These are phyloP conservation scores for Monosporascus sp. DNA, from an alignment of 2,329 filamentous ascomycete genomes.

Conservation along the genomic window DNA sequence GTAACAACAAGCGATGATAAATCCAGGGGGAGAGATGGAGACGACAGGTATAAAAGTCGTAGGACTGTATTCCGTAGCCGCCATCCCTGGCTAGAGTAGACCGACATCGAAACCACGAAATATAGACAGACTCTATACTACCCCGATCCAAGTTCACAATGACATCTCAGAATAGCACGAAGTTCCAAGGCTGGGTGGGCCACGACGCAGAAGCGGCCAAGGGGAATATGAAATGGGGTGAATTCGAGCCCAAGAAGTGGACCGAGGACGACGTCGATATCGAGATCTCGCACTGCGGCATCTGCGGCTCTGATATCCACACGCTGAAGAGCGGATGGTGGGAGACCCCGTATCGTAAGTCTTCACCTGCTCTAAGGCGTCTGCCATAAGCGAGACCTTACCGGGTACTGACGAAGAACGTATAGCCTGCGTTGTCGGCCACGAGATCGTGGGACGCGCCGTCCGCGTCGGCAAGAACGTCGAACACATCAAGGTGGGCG, in stretches of 20 bases:
- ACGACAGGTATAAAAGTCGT: no score
- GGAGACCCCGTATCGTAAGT: conserved; percentile 33
- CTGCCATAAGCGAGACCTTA: background rate
- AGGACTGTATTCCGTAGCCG: no score
- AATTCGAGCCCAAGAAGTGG: conserved; percentile 53
- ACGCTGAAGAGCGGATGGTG: conserved; percentile 50
- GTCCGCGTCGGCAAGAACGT: conserved; percentile 59
- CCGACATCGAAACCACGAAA: no score
- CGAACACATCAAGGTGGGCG: conserved; percentile 31
- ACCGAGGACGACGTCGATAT: conserved; percentile 62
- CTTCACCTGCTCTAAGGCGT: background rate
- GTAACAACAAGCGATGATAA: no score
- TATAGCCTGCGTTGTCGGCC: conserved; percentile 50
- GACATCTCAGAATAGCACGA: no score
- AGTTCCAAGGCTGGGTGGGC: no score
- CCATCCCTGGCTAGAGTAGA: no score
- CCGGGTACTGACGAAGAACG: conserved; percentile 6
- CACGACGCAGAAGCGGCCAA: no score
- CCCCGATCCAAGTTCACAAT: no score
- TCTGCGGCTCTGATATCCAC: conserved; percentile 60
- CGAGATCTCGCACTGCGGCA: conserved; percentile 58
- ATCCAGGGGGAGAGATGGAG: no score
- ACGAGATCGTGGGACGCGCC: conserved; percentile 57
- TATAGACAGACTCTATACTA: no score
- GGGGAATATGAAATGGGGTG: no score